Percentiles rank a stretch among this genome's conserved stretches.
Conservation (phyloP, 371 early-diverging fungal genomes). For the Massospora cicadina region DNA sequence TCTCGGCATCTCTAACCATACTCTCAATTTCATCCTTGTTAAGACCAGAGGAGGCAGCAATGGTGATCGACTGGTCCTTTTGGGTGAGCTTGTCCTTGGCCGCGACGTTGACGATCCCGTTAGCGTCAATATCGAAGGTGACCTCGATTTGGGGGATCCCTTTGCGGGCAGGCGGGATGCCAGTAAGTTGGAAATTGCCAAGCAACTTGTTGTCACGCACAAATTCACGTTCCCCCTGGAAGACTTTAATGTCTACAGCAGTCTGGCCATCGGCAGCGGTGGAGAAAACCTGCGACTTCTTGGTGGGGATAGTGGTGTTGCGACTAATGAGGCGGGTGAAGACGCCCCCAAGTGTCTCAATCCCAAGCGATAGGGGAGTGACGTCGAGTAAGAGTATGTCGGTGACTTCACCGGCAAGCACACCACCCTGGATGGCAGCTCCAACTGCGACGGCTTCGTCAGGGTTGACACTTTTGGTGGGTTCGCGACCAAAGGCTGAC, state of each 20-base stretch:
- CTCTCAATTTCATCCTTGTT: slow-evolving; percentile 89
- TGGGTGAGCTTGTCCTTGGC: slow-evolving; percentile 96
- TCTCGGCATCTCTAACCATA: slow-evolving; percentile 88
- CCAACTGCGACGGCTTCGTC: slow-evolving; percentile 99
- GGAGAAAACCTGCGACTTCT: slow-evolving; percentile 97
- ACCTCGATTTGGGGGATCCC: slow-evolving; percentile 91
- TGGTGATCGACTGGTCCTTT: slow-evolving; percentile 88
- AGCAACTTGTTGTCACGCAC: slow-evolving; percentile 94
- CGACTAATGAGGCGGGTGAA: slow-evolving; percentile 94
- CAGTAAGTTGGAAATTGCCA: slow-evolving; percentile 90
- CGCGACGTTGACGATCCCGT: slow-evolving; percentile 96
- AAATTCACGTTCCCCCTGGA: slow-evolving; percentile 98
- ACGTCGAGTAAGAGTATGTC: slow-evolving; percentile 95
- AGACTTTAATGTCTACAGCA: slow-evolving; percentile 93
- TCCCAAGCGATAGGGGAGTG: slow-evolving; percentile 95
- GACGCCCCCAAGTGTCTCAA: slow-evolving; percentile 92
- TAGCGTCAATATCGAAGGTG: slow-evolving; percentile 97
- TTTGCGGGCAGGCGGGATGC: slow-evolving; percentile 76
- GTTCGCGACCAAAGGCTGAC: slow-evolving; percentile 74
- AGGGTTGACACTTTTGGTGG: slow-evolving; percentile 91
- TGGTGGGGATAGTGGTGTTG: slow-evolving; percentile 98
- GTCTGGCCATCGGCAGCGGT: slow-evolving; percentile 99
- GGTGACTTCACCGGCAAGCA: slow-evolving; percentile 86
- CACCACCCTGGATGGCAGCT: slow-evolving; percentile 98
- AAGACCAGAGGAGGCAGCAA: slow-evolving; percentile 94